These are phyloP conservation scores for Aspergillus puulaauensis DNA, from an alignment of 2,329 filamentous ascomycete genomes.

Conservation along the genomic window DNA sequence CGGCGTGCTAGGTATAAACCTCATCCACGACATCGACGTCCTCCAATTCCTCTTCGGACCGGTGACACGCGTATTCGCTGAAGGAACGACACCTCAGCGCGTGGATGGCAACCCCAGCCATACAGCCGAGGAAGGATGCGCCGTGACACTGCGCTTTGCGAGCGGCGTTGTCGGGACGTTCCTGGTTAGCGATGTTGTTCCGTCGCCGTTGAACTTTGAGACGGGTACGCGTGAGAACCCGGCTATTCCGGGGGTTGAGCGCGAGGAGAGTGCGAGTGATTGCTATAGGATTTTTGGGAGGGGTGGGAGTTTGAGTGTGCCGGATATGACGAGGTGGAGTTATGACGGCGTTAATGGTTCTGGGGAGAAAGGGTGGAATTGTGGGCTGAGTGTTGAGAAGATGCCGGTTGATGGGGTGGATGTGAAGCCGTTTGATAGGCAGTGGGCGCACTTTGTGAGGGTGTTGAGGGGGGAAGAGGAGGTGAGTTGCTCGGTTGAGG, in stretches of 20 bases:
- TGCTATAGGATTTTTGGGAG: conserved; percentile 59
- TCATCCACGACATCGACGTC: conserved; percentile 62
- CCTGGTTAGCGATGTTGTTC: conserved; percentile 53
- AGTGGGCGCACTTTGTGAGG: conserved; percentile 52
- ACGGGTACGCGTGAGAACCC: conserved; percentile 61
- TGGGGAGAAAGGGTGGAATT: conserved; percentile 44
- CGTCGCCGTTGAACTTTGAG: conserved; percentile 57
- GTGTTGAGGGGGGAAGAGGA: conserved; percentile 46
- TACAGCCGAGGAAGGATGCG: conserved; percentile 57
- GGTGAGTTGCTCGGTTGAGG: conserved; percentile 50
- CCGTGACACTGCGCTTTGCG: conserved; percentile 53
- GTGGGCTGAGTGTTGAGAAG: conserved; percentile 34
- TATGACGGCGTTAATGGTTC: conserved; percentile 33
- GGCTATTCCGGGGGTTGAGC: conserved; percentile 41
- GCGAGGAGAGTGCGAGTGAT: conserved; percentile 33
- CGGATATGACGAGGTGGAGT: conserved; percentile 53
- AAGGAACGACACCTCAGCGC: conserved; percentile 47
- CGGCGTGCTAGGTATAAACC: conserved; percentile 57
- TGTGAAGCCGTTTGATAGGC: conserved; percentile 52
- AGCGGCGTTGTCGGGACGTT: conserved; percentile 59
- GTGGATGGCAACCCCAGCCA: conserved; percentile 27
- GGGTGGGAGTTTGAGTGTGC: conserved; percentile 53
- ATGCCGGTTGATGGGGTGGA: conserved; percentile 26
- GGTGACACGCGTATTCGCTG: conserved; percentile 52
- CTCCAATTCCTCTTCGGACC: conserved; percentile 58